These are phyloP conservation scores for Thalassiosira profunda DNA, from an alignment of 108 stramenopile genomes.

Conservation along the genomic window DNA sequence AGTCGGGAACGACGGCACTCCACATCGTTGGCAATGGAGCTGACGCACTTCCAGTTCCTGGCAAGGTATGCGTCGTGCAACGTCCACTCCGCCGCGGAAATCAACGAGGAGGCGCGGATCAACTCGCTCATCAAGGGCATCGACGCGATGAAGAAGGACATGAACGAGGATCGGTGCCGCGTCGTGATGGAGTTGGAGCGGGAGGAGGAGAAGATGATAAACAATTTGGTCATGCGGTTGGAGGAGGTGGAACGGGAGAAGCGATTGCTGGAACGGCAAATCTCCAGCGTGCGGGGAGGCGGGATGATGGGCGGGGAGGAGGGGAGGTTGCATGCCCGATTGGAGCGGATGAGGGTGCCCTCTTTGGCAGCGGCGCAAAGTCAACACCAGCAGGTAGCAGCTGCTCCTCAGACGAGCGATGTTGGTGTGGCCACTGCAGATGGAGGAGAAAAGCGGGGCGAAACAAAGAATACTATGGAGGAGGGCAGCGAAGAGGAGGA, in stretches of 20 bases:
- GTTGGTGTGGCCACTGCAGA: neutral
- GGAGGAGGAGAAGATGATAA: conserved; percentile 40
- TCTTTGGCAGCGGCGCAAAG: too few relatives aligned
- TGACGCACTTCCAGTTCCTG: neutral
- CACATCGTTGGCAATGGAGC: conserved; percentile 1
- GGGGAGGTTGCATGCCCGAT: conserved; percentile 6
- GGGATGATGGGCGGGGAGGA: conserved; percentile 7
- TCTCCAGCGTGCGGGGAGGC: neutral
- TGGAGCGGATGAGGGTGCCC: conserved; percentile 13
- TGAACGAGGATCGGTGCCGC: conserved; percentile 21
- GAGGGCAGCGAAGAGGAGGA: conserved; percentile 7
- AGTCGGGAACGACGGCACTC: conserved; percentile 24
- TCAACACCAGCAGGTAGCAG: too few relatives aligned
- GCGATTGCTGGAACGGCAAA: conserved; percentile 33
- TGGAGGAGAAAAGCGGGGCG: neutral
- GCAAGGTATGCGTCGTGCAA: conserved; percentile 12
- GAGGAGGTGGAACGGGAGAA: conserved; percentile 43
- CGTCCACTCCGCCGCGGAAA: conserved; percentile 9
- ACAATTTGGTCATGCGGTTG: conserved; percentile 36
- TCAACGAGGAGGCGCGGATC: conserved; percentile 20
- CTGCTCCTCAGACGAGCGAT: too few relatives aligned
- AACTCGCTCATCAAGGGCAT: conserved; percentile 22
- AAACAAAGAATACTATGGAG: neutral
- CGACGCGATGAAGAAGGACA: conserved; percentile 5
- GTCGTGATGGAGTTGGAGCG: conserved; percentile 41